Evolutionary conservation across 371 early-diverging fungal genomes (phyloP).

Genomic region (Umbelopsis sp.): DNA sequence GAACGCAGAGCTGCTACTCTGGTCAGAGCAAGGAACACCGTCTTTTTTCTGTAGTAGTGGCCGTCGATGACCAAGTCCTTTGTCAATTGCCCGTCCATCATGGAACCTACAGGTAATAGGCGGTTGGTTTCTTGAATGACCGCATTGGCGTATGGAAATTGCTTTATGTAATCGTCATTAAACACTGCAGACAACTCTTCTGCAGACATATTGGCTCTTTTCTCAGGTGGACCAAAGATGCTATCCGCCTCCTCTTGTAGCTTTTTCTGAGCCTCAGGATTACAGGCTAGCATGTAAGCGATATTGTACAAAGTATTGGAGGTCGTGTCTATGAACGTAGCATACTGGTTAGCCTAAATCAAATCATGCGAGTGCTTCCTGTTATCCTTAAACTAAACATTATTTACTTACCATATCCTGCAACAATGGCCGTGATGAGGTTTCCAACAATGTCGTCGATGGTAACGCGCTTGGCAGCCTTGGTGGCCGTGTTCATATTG

Average conservation of each 20-base stretch:
- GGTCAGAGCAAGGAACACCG: not conserved
- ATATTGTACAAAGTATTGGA: constrained; percentile 12
- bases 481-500: not conserved
- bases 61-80: constrained; percentile 1
- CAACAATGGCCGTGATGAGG: constrained; percentile 17
- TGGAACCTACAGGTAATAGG: not conserved
- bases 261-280: constrained; percentile 4
- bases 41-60: not conserved
- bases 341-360: not conserved
- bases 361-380: not conserved
- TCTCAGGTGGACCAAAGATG: not conserved
- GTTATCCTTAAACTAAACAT: too few species aligned
- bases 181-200: not conserved
- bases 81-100: not conserved
- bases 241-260: constrained; percentile 14
- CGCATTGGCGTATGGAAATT: constrained; percentile 12
- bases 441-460: constrained; percentile 19
- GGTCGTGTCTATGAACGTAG: constrained; percentile 2
- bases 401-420: constrained; percentile 17
- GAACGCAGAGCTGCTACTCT: constrained; percentile 10
- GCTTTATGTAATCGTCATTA: not conserved
- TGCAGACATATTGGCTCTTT: not conserved
- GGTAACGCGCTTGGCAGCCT: constrained; percentile 3
- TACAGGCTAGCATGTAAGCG: not conserved
- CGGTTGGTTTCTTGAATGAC: constrained; percentile 14